Percentiles rank a stretch among this genome's conserved stretches.
Conservation (phyloP, 306 rosid genomes). For the Cucumis cinereus region DNA sequence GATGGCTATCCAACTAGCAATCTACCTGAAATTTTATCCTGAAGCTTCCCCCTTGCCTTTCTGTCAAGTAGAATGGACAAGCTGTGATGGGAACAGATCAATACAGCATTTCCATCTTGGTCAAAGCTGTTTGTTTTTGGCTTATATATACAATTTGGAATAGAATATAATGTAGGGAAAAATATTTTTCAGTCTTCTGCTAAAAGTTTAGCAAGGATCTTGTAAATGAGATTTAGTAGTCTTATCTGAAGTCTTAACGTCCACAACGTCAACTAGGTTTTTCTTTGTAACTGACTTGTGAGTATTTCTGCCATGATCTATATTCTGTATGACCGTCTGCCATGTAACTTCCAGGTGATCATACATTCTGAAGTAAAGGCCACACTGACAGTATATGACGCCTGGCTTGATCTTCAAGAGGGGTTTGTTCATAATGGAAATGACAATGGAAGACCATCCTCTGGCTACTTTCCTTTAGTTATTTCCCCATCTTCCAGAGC, state of each 20-base stretch:
- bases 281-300: background rate
- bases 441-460: slow-evolving; percentile 60
- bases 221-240: background rate
- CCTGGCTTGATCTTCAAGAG: slow-evolving; percentile 98
- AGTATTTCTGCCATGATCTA: slow-evolving; percentile 7
- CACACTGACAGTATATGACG: slow-evolving; percentile 62
- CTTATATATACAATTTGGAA: background rate
- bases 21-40: background rate
- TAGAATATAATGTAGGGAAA: background rate
- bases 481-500: slow-evolving; percentile 80
- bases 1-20: background rate
- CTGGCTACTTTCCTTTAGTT: slow-evolving; percentile 70
- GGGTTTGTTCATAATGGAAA: slow-evolving; percentile 71
- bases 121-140: background rate
- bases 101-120: background rate
- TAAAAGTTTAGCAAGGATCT: background rate
- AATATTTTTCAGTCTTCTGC: background rate
- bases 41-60: background rate
- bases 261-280: background rate
- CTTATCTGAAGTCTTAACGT: background rate
- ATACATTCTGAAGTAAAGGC: slow-evolving; percentile 95
- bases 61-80: background rate
- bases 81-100: background rate
- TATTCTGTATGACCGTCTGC: slow-evolving; percentile 8
- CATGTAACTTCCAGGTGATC: slow-evolving; percentile 52